Conservation (phyloP, 2,329 filamentous ascomycete genomes). For the Aspergillus sp. region DNA sequence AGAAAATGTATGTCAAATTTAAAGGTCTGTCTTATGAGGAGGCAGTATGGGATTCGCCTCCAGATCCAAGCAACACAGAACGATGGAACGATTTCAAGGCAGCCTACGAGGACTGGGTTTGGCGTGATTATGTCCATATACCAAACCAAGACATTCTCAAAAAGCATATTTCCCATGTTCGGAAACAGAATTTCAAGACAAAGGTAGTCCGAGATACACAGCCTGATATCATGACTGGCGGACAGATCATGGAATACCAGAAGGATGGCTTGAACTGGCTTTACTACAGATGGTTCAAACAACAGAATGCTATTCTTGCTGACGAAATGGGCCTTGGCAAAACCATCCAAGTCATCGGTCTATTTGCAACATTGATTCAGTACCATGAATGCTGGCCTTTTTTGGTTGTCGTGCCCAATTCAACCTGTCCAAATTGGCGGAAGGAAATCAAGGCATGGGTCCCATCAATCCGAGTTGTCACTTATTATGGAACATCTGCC, state of each 20-base stretch:
- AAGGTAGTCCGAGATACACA: slow-evolving; percentile 65
- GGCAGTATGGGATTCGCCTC: slow-evolving; percentile 81
- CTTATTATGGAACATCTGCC: slow-evolving; percentile 76
- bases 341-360: slow-evolving; percentile 85
- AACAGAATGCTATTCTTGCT: slow-evolving; percentile 83
- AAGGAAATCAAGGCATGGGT: slow-evolving; percentile 94
- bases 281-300: slow-evolving; percentile 78
- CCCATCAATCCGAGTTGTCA: slow-evolving; percentile 79
- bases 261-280: slow-evolving; percentile 93
- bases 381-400: slow-evolving; percentile 81
- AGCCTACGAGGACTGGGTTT: slow-evolving; percentile 83
- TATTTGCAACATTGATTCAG: slow-evolving; percentile 69
- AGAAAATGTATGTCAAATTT: slow-evolving; percentile 79
- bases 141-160: slow-evolving; percentile 54
- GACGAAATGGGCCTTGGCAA: slow-evolving; percentile 99
- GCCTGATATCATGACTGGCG: slow-evolving; percentile 67
- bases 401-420: slow-evolving; percentile 86
- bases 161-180: slow-evolving; percentile 64
- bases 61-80: slow-evolving; percentile 54
- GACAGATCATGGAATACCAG: slow-evolving; percentile 89
- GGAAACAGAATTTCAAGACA: slow-evolving; percentile 60
- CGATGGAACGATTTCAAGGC: slow-evolving; percentile 74
- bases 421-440: slow-evolving; percentile 96
- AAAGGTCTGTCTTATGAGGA: slow-evolving; percentile 90
- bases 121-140: slow-evolving; percentile 68